Evolutionary conservation across 345 rosid genomes (phyloP), one percentile per base, ranked within the genome.

Genomic region (Murraya koenigii): DNA sequence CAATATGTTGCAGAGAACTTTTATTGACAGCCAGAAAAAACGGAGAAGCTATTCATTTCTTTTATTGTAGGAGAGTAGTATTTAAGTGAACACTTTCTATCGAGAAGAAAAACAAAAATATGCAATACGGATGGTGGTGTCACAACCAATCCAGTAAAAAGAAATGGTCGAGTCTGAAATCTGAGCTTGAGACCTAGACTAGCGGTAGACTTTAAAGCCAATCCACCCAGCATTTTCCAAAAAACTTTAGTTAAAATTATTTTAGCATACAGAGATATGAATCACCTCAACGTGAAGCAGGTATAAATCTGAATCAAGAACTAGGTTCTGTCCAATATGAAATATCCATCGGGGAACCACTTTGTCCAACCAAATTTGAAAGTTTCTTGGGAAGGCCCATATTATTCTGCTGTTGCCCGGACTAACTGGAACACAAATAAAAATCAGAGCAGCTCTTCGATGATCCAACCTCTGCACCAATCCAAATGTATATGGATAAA

Each of bases 361-460:
- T 81, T 84, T 87, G 65, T 95, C 95, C 14, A 93, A 85, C 90
- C 90, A 79, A 58, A 87, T 36, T 7, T 85, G 92, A 41, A 93
- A 90, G 33, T 95, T 86, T 79, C 97, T 87, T 0, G 97, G 95
- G 77, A 91, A 89, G 33, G 82, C 76, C 97, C 97, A 94, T 77
- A 95, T 90, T 77, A 93, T 72, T 85, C 97, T 91, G 75, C 98
- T 95, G 60, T 84, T 82, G 74, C 98, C 98, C 1, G 97, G 97
- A 68, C 97, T 91, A 38, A 95, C 97, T 1, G 95, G 98, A 73
- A 91, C 63, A 70, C 97, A 91, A 20, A 94, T 81, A 75, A 95
- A 93, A 79, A 95, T 87, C 83, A 93, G 75, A 75, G 89, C 86
- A 72, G 72, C 1, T 74, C 81, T 90, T 49, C 77, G 80, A 58